These are phyloP conservation scores for Mycena belliarum DNA, from an alignment of 768 basidiomycete genomes.

Conservation along the genomic window DNA sequence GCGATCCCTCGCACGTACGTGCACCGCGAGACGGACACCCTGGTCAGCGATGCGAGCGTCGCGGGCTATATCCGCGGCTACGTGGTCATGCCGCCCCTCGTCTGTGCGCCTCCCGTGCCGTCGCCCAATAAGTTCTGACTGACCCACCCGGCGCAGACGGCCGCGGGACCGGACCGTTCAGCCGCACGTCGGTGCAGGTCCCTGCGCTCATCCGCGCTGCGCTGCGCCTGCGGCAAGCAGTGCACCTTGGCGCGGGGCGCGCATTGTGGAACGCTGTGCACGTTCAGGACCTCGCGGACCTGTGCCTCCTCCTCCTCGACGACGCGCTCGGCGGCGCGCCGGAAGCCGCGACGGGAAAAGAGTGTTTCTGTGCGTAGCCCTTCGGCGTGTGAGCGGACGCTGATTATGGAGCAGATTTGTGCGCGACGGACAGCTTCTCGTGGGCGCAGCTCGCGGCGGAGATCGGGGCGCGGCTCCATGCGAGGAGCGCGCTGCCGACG, in stretches of 20 bases:
- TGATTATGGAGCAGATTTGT: constrained; percentile 1
- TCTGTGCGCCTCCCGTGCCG: constrained; percentile 3
- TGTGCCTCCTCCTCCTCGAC: constrained; percentile 33
- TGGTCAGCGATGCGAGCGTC: constrained; percentile 17
- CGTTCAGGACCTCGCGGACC: constrained; percentile 19
- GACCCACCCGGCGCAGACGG: no score
- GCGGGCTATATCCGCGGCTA: constrained; percentile 19
- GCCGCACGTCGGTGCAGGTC: constrained; percentile 23
- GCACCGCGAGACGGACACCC: constrained; percentile 15
- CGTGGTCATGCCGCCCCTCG: constrained; percentile 21
- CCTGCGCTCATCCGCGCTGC: constrained; percentile 22
- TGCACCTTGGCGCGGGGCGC: constrained; percentile 18
- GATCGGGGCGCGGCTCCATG: constrained; percentile 14
- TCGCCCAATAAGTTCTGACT: neutral
- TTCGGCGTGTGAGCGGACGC: neutral
- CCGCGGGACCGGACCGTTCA: constrained; percentile 20
- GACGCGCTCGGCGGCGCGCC: constrained; percentile 21
- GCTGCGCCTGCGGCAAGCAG: constrained; percentile 11
- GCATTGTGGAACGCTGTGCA: constrained; percentile 22
- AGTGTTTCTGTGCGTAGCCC: constrained; percentile 18
- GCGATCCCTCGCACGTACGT: constrained; percentile 20
- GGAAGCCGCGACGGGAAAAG: constrained; percentile 16
- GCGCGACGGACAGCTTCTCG: constrained; percentile 20
- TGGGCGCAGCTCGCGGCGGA: constrained; percentile 17
- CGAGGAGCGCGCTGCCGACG: constrained; percentile 13